phyloP scores from a whole-genome alignment of 2,329 filamentous ascomycete species.

The Pestalotiopsis sp. region DNA sequence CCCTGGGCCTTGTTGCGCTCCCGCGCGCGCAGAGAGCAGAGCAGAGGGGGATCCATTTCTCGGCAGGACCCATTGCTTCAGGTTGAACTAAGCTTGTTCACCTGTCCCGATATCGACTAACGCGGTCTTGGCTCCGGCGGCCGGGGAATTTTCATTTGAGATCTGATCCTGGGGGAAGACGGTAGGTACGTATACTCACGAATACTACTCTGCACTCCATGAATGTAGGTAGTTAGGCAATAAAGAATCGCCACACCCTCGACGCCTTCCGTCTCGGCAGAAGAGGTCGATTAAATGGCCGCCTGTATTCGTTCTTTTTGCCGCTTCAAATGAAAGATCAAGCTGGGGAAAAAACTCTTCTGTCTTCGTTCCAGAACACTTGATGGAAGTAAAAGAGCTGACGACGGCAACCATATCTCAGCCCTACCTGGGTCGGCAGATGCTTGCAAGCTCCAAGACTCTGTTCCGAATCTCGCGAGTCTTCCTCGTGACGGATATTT shows the following conservation, averaged over 20 bases:
- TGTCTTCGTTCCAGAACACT: neutral
- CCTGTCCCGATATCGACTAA: neutral
- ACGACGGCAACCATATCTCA: neutral
- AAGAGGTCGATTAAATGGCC: neutral
- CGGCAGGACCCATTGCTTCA: constrained; percentile 11
- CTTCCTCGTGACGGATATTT: neutral
- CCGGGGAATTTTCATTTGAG: neutral
- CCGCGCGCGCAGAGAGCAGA: neutral
- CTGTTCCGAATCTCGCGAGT: neutral
- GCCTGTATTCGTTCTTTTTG: neutral
- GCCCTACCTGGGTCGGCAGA: constrained; percentile 7
- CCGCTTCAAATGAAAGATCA: neutral
- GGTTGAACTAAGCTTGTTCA: constrained; percentile 3
- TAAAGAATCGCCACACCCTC: neutral
- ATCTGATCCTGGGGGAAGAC: neutral
- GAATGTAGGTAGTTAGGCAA: neutral
- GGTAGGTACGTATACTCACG: neutral
- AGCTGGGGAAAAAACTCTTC: neutral
- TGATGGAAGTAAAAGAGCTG: neutral
- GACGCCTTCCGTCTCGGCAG: neutral
- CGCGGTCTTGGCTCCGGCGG: neutral
- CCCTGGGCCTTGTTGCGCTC: neutral
- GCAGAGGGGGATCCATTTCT: neutral
- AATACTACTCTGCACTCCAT: neutral
- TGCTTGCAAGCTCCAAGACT: neutral